phyloP scores from a whole-genome alignment of 345 rosid genomes.

The Lumnitzera littorea region DNA sequence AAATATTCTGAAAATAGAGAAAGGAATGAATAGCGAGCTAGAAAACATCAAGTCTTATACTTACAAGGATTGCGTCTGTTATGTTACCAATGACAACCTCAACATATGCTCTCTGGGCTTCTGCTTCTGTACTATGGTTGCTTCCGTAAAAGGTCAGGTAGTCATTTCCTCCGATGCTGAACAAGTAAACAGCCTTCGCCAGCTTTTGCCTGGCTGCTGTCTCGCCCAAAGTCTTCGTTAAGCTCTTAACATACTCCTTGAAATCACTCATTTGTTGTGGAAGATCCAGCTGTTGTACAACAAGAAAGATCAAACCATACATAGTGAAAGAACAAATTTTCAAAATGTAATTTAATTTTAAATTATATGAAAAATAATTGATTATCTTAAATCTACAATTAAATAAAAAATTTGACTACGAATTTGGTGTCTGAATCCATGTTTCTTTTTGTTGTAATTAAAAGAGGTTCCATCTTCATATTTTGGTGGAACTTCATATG shows the following conservation, averaged over 20 bases:
- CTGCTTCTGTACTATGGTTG: background rate
- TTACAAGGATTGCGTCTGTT: no score
- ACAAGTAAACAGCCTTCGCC: conserved; percentile 7
- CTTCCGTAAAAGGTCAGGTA: conserved; percentile 1
- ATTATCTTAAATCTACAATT: no score
- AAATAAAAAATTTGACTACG: no score
- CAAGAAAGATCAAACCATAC: background rate
- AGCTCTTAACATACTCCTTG: conserved; percentile 11
- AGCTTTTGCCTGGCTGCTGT: background rate
- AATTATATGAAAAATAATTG: no score
- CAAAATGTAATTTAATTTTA: no score
- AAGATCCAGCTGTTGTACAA: conserved; percentile 7
- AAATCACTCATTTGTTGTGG: conserved; percentile 10
- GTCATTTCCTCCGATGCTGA: conserved; percentile 20
- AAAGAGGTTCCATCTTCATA: no score
- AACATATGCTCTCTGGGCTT: conserved; percentile 1
- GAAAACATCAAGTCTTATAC: no score
- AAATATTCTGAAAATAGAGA: no score
- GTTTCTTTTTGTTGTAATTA: no score
- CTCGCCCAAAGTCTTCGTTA: conserved; percentile 4
- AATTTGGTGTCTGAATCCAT: no score
- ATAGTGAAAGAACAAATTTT: background rate
- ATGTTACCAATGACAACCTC: conserved; percentile 10
- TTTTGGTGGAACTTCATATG: no score
- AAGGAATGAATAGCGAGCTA: no score